Base-by-base conservation (phyloP, 2,329 filamentous ascomycete genomes). In the Cordyceps tenuipes region DNA sequence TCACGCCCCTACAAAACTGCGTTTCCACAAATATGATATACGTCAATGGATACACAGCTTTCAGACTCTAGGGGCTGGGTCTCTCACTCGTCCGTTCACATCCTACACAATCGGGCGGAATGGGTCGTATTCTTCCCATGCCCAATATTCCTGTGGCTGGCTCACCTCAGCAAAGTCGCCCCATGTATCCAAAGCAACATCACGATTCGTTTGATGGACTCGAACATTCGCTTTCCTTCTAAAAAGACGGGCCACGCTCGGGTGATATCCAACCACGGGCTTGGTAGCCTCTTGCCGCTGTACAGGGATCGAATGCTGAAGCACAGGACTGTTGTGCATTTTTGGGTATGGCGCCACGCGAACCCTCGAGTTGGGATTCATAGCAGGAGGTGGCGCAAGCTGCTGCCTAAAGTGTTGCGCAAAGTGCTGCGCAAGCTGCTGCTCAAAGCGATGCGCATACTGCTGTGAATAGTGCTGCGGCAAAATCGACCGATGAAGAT, bases 141-240 rank as follows among this genome's bases (percentile, higher is more conserved):
- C 43, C 57, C 62, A 49, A 10, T 55, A 26, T 59, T 50, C 48
- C 13, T 55, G 56, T 12, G 39, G 34, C 15, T 31, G 41, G 41
- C 41, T 53, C 3, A 31, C 8, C 8, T 44, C 8, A 9, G 57
- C 54, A 48, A 53, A 59, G 9, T 56, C 56, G 2, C 66, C 60
- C 66, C 68, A 72, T 62, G 68, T 64, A 13, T 70, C 67, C 10
- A 72, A 58, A 12, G 59, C 59, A 17, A 61, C 47, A 5, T 55
- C 44, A 23, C 59, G 59, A 21, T n/a, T 47, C 9, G 31, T 23
- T 9, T 57, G 59, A 31, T 39, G 51, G 34, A 70, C 48, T 64
- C 65, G 67, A 1, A 63, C 59, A 49, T 68, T 67, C 8, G 50
- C 52, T 6, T 46, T 62, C 15, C 50, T 51, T n/a, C 29, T 41